These are phyloP conservation scores for Blepharisma undulans DNA, from an alignment of 169 alveolate genomes.

Conservation along the genomic window DNA sequence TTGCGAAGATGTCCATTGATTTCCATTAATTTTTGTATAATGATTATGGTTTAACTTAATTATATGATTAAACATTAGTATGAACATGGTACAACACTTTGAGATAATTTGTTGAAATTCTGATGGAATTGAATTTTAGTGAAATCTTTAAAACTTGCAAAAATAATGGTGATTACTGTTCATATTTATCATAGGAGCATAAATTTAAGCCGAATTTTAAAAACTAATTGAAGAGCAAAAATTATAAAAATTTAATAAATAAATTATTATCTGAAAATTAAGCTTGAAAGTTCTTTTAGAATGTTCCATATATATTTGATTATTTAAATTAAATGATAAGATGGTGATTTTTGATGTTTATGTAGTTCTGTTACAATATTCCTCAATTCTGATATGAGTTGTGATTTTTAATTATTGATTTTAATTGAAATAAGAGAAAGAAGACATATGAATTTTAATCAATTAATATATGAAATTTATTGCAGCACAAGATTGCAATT, in stretches of 20 bases:
- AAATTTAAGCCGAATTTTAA: background rate
- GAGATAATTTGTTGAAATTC: background rate
- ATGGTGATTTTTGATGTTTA: background rate
- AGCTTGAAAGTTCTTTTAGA: no score
- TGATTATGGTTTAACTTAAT: background rate
- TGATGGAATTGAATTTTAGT: no score
- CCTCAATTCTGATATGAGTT: background rate
- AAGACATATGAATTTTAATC: no score
- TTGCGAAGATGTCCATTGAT: background rate
- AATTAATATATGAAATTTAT: no score
- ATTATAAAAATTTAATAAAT: no score
- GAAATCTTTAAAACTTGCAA: no score
- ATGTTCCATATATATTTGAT: background rate
- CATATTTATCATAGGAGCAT: background rate
- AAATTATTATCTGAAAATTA: background rate
- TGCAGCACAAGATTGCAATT: no score
- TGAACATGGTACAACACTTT: background rate
- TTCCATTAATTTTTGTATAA: background rate
- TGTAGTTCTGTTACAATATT: background rate
- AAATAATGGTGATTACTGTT: no score
- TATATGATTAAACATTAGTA: background rate
- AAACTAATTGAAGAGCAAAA: background rate
- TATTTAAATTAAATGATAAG: background rate
- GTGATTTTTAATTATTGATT: background rate
- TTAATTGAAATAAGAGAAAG: background rate